phyloP scores from a whole-genome alignment of 2,329 filamentous ascomycete species.

The Stemphylium beticola region DNA sequence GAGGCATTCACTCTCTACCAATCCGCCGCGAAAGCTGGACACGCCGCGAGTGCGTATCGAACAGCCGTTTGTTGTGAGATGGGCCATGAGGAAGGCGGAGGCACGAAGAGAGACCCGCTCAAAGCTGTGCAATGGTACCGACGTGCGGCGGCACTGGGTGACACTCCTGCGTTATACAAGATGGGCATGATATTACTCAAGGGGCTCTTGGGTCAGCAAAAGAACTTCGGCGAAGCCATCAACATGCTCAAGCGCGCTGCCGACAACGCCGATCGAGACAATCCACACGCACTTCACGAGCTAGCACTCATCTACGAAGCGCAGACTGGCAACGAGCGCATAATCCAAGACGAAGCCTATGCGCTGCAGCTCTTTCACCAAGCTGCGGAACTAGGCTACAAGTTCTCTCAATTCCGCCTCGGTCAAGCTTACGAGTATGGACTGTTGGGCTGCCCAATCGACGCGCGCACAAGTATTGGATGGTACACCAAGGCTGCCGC shows the following conservation, averaged over 20 bases:
- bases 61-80: slow-evolving; percentile 98
- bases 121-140: slow-evolving; percentile 99
- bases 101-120: slow-evolving; percentile 85
- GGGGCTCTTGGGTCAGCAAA: slow-evolving; percentile 84
- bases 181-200: slow-evolving; percentile 96
- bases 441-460: slow-evolving; percentile 78
- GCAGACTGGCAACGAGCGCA: slow-evolving; percentile 65
- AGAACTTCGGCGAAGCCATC: slow-evolving; percentile 83
- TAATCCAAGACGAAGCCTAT: slow-evolving; percentile 82
- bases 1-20: slow-evolving; percentile 95
- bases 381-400: slow-evolving; percentile 89
- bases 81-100: slow-evolving; percentile 90
- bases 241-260: slow-evolving; percentile 93
- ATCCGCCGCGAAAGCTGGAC: slow-evolving; percentile 86
- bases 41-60: slow-evolving; percentile 86
- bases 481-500: slow-evolving; percentile 93
- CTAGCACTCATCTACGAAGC: slow-evolving; percentile 71
- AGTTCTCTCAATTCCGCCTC: slow-evolving; percentile 89
- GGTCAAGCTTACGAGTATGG: slow-evolving; percentile 92
- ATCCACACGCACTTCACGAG: slow-evolving; percentile 94
- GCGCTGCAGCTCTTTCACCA: slow-evolving; percentile 82
- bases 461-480: slow-evolving; percentile 82
- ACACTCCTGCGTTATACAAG: slow-evolving; percentile 97
- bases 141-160: slow-evolving; percentile 85
- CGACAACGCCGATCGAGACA: slow-evolving; percentile 84